Base-by-base conservation (phyloP, 805 yeast species). In the Debaryomyces tyrocola region DNA sequence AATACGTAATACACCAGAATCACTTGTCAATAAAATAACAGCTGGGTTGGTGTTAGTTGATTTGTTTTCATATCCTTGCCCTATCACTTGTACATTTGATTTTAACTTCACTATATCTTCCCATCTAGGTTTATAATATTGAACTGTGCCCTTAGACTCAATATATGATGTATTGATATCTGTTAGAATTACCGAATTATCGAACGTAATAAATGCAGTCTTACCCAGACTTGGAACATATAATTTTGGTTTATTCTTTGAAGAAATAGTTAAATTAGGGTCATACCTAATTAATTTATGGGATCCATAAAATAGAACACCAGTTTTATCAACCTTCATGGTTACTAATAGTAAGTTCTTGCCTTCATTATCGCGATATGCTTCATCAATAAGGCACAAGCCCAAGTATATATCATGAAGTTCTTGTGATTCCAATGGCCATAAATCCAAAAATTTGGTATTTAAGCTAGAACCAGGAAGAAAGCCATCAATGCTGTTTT, bases 51-150 rank as follows among this genome's bases (percentile, higher is more conserved):
- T 46, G 7, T 51, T 51, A 11, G 48, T 43, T 11, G 64, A 48
- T 39, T 60, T 49, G 49, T 70, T 62, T 57, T 83, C 87, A 49
- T 69, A 69, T 1, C 88, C 89, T 46, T 71, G 64, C 0, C 91
- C 90, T 31, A 85, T 66, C 15, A 89, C 68, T 0, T 71, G 60
- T 4, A 83, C 74, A 14, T 75, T 72, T 1, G 73, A 49, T 49
- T 80, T 81, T 52, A 91, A 77, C 5, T 75, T 67, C 10, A 91
- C 72, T 10, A 80, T 70, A 60, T 92, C 97, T 63, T 90, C 96
- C 96, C 96, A 91, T 55, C 84, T 77, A 3, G 80, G 74, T 41
- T 59, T 62, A 48, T 69, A 62, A 51, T 66, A 70, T 38, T 55
- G 58, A 18, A 52, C 52, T 2, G 64, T 43, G 7, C 51, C 41